Evolutionary conservation across 805 yeast species (phyloP), one percentile per base, ranked within the genome.

Genomic region (Lipomyces mesembrius): DNA sequence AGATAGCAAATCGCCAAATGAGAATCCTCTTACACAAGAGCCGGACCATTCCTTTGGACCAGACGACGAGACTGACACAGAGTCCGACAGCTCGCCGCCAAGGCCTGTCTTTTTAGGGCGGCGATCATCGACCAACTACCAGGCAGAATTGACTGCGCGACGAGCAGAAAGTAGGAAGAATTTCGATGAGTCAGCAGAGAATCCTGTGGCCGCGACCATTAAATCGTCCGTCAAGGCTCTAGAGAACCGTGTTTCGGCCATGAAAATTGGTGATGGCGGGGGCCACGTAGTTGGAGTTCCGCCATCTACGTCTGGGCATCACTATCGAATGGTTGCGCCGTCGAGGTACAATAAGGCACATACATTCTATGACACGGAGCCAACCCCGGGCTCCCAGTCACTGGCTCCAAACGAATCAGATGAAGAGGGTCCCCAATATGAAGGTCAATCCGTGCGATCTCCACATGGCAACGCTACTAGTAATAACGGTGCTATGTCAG

Each of bases 91-190:
- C 51, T 39, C 55, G 29, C 29, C 55, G 12, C 49, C 59, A 20
- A 22, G n/a, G 29, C 61, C 61, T n/a, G 35, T 59, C 6, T 52
- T 29, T 34, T 35, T 65, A 29, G 49, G 57, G 32, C 67, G 67
- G 20, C 56, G 70, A 46, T 63, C 70, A 39, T 67, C 70, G 37
- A 63, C 70, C 22, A 49, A 63, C 55, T 67, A 67, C 59, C 61
- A 62, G 20, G 32, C 17, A 27, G 66, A 53, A 51, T 35, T 62
- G 29, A 22, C n/a, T 27, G 52, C 59, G 4, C 29, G 55, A 20
- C 29, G 55, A 29, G 35, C 34, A 52, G 25, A 52, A 3, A 25
- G 55, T 12, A 17, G 55, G 55, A 22, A 49, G 17, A 12, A 11
- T 49, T 49, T 27, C 53, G 53, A 25, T 43, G 49, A 17, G 9